phyloP scores from a whole-genome alignment of 2,329 filamentous ascomycete genomes.

The Trichoderma sp. region DNA sequence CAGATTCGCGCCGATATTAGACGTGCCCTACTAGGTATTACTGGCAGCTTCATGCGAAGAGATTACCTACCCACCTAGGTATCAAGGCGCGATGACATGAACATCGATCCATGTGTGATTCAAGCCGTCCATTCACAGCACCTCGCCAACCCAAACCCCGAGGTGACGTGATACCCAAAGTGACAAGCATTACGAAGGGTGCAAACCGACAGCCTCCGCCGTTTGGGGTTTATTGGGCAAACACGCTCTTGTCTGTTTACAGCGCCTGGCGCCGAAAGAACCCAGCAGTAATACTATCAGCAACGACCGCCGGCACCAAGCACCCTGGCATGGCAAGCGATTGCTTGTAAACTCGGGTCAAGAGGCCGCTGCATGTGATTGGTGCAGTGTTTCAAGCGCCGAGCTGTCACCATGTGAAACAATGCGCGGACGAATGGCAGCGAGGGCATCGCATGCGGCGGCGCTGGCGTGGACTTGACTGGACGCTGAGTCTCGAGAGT shows the following conservation, averaged over 20 bases:
- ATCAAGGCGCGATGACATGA: too few relatives aligned
- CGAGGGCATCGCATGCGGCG: neutral
- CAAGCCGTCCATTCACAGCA: too few relatives aligned
- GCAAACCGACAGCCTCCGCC: slow-evolving; percentile 17
- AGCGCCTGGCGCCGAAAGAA: neutral
- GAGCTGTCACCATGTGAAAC: slow-evolving; percentile 22
- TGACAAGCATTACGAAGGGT: slow-evolving; percentile 1
- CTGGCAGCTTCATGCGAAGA: too few relatives aligned
- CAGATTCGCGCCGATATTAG: too few relatives aligned
- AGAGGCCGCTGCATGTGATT: slow-evolving; percentile 21
- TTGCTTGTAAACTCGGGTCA: slow-evolving; percentile 4
- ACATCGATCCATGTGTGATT: neutral
- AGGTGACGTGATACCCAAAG: slow-evolving; percentile 1
- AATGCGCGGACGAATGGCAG: slow-evolving; percentile 13
- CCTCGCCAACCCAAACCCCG: neutral
- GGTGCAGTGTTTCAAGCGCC: slow-evolving; percentile 26
- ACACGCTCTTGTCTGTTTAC: neutral
- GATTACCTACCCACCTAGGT: too few relatives aligned
- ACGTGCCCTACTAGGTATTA: too few relatives aligned
- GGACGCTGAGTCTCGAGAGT: neutral
- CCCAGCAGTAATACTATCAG: neutral
- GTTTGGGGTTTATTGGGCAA: slow-evolving; percentile 22
- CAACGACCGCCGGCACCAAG: neutral
- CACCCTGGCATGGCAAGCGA: neutral
- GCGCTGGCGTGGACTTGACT: neutral